Conservation (phyloP, 176 grass and related monocot species). For the Pharus latifolius region DNA sequence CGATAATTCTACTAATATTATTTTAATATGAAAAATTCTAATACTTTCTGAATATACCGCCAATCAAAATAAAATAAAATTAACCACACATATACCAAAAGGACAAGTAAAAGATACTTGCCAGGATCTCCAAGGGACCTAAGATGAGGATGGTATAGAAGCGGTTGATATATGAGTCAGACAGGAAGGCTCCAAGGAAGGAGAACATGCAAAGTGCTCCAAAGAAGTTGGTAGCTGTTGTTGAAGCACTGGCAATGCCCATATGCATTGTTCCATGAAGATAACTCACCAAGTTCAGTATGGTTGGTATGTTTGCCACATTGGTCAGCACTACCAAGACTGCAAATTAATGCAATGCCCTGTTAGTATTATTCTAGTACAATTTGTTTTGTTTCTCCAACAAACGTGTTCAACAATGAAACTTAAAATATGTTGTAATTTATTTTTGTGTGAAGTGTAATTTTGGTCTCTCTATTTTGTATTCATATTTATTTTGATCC, state of each 20-base stretch:
- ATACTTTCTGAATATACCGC: too few species aligned
- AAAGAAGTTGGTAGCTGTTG: constrained; percentile 25
- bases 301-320: constrained; percentile 25
- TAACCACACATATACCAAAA: too few species aligned
- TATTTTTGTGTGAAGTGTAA: too few species aligned
- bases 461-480: too few species aligned
- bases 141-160: constrained; percentile 58
- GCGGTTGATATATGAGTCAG: constrained; percentile 55
- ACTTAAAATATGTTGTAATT: too few species aligned
- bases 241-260: constrained; percentile 34
- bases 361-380: too few species aligned
- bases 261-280: constrained; percentile 63
- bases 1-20: too few species aligned
- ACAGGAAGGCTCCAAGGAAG: constrained; percentile 58
- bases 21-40: too few species aligned
- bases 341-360: not conserved
- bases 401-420: too few species aligned
- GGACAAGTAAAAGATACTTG: not conserved
- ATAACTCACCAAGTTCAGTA: constrained; percentile 50
- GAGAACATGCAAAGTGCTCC: constrained; percentile 35
- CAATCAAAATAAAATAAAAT: not conserved
- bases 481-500: too few species aligned
- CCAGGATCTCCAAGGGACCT: constrained; percentile 37
- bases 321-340: constrained; percentile 32
- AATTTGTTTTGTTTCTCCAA: too few species aligned